phyloP scores from a whole-genome alignment of 495 filamentous ascomycete genomes.

The Hypoxylon cercidicola region DNA sequence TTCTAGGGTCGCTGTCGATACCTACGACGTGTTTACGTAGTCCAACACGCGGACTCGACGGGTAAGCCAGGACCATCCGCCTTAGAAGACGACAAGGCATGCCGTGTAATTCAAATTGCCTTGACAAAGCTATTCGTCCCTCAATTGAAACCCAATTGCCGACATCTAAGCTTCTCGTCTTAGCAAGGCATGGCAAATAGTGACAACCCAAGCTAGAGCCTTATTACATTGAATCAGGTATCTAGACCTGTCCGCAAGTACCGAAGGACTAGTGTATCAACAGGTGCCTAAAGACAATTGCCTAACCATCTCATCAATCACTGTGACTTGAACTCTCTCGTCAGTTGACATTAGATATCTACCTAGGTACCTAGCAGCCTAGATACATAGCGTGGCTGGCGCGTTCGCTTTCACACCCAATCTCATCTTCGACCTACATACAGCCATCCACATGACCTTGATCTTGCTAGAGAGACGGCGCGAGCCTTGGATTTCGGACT shows the following conservation, averaged over 20 bases:
- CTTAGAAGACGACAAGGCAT: neutral
- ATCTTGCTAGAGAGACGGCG: conserved; percentile 23
- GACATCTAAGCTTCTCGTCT: conserved; percentile 22
- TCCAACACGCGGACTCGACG: too few relatives aligned
- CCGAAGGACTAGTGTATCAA: conserved; percentile 20
- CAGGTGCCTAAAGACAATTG: conserved; percentile 36
- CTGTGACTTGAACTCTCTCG: conserved; percentile 8
- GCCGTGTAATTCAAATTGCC: conserved; percentile 28
- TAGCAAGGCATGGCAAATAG: conserved; percentile 18
- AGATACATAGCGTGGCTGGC: conserved; percentile 21
- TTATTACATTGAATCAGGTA: neutral
- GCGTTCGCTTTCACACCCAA: conserved; percentile 18
- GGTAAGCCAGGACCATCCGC: too few relatives aligned
- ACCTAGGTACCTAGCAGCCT: too few relatives aligned
- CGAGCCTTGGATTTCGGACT: conserved; percentile 22
- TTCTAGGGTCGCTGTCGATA: too few relatives aligned
- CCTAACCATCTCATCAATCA: conserved; percentile 29
- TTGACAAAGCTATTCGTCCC: conserved; percentile 9
- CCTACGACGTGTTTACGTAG: too few relatives aligned
- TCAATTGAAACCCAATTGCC: conserved; percentile 39
- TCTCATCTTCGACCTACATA: conserved; percentile 2
- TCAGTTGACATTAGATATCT: conserved; percentile 11
- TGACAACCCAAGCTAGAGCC: conserved; percentile 6
- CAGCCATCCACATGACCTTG: conserved; percentile 35
- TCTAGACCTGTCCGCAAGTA: conserved; percentile 18